These are phyloP conservation scores for Ceratobasidium papillatum DNA, from an alignment of 1,284 basidiomycete species.

Conservation along the genomic window DNA sequence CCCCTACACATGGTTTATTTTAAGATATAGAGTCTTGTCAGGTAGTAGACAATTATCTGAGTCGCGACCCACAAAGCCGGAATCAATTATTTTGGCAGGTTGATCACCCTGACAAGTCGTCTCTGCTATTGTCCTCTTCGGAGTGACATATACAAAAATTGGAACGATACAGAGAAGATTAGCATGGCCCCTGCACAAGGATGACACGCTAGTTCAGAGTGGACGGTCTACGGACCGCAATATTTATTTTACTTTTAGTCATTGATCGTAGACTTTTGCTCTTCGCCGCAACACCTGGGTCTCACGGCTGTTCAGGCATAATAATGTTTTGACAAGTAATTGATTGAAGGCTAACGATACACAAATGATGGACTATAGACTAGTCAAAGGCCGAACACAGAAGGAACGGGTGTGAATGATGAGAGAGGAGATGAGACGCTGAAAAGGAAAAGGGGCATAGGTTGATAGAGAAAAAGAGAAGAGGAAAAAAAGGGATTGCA, in stretches of 20 bases:
- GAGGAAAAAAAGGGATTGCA: neutral
- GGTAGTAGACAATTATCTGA: too few species aligned
- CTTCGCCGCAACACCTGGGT: too few species aligned
- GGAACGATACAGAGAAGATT: slow-evolving; percentile 41
- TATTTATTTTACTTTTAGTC: slow-evolving; percentile 34
- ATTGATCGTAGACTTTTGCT: too few species aligned
- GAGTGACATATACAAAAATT: slow-evolving; percentile 41
- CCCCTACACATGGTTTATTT: too few species aligned
- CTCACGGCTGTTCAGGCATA: too few species aligned
- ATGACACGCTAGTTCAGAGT: slow-evolving; percentile 41
- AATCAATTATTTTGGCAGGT: slow-evolving; percentile 16
- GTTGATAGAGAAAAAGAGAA: neutral
- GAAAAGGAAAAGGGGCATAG: neutral
- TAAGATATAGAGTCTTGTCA: too few species aligned
- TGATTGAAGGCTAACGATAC: neutral
- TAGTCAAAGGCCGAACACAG: neutral
- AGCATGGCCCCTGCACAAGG: slow-evolving; percentile 40
- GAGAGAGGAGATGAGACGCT: too few species aligned
- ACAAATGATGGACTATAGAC: neutral
- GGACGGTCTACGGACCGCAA: slow-evolving; percentile 40
- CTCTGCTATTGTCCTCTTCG: slow-evolving; percentile 22
- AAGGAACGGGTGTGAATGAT: neutral
- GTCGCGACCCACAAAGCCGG: slow-evolving; percentile 32
- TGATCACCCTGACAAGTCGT: neutral
- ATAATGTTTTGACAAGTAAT: neutral